Evolutionary conservation across 2,329 filamentous ascomycete species (phyloP).

Genomic region (Alternaria conjuncta): DNA sequence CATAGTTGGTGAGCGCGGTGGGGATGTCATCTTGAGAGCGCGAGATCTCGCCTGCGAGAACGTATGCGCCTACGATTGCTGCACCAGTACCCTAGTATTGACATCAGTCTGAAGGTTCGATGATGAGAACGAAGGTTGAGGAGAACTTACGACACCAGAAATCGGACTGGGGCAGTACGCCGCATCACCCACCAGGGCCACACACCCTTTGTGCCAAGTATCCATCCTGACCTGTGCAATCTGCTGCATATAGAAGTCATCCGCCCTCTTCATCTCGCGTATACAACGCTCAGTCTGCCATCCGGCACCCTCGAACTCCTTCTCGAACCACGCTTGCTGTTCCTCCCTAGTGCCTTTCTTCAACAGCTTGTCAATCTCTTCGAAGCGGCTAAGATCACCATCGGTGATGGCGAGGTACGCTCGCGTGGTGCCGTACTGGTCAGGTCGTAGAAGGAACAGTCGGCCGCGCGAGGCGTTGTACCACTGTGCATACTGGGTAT

Average conservation of each 20-base stretch:
- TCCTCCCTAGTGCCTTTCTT: constrained; percentile 21
- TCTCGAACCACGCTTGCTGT: constrained; percentile 32
- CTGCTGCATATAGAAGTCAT: constrained; percentile 56
- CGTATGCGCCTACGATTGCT: constrained; percentile 49
- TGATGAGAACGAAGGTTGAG: too few relatives aligned
- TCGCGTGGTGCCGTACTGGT: constrained; percentile 28
- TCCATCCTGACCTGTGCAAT: constrained; percentile 50
- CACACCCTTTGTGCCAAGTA: constrained; percentile 43
- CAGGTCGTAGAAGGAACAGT: constrained; percentile 29
- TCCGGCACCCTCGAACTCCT: constrained; percentile 45
- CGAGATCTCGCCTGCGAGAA: constrained; percentile 48
- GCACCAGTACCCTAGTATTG: constrained; percentile 32
- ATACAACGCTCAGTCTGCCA: constrained; percentile 49
- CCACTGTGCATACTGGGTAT: constrained; percentile 35
- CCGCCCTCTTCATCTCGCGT: constrained; percentile 46
- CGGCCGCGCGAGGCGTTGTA: constrained; percentile 33
- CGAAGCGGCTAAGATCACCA: constrained; percentile 22
- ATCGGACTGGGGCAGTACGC: constrained; percentile 47
- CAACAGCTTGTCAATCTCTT: constrained; percentile 21
- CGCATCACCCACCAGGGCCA: constrained; percentile 49
- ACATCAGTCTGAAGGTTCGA: constrained; percentile 4
- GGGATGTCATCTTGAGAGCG: constrained; percentile 25
- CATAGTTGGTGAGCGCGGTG: constrained; percentile 31
- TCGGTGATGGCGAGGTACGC: constrained; percentile 28
- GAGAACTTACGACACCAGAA: constrained; percentile 29